A percentile compares a stretch with the other conserved stretches of the same genome.
These are phyloP conservation scores for Picochlorum costavermella DNA, from an alignment of 139 green algal genomes.

Conservation along the genomic window DNA sequence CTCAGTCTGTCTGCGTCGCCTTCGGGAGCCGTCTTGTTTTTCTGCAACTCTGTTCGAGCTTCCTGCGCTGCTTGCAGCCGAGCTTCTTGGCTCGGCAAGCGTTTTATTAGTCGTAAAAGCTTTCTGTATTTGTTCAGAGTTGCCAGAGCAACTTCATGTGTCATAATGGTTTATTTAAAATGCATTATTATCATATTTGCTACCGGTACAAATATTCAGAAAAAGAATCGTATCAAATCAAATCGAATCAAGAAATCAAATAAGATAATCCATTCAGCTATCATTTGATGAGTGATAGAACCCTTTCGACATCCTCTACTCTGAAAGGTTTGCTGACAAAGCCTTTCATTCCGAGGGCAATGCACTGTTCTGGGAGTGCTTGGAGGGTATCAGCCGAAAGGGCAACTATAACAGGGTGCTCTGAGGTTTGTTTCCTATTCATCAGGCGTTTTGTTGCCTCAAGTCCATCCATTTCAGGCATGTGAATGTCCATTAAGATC, in stretches of 20 bases:
- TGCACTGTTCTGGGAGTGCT: conserved; percentile 39
- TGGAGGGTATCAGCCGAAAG: conserved; percentile 57
- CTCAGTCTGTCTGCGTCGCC: background rate
- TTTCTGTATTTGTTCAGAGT: conserved; percentile 30
- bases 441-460: conserved; percentile 50
- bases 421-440: conserved; percentile 24
- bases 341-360: conserved; percentile 49
- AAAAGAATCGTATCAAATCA: background rate
- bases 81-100: conserved; percentile 19
- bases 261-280: too few species aligned
- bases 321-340: conserved; percentile 68
- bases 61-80: background rate
- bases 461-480: conserved; percentile 66
- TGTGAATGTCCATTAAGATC: conserved; percentile 76
- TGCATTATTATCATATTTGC: too few species aligned
- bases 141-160: background rate
- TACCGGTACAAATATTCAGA: background rate
- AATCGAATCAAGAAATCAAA: background rate
- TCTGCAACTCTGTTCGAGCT: background rate
- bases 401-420: conserved; percentile 52
- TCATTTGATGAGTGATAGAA: conserved; percentile 29
- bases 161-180: background rate
- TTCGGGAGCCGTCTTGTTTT: background rate
- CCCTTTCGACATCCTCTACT: conserved; percentile 56
- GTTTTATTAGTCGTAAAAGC: conserved; percentile 34